Percentiles rank a stretch among this genome's conserved stretches.
These are phyloP conservation scores for Bacterosira constricta DNA, from an alignment of 108 stramenopile species.

Conservation along the genomic window DNA sequence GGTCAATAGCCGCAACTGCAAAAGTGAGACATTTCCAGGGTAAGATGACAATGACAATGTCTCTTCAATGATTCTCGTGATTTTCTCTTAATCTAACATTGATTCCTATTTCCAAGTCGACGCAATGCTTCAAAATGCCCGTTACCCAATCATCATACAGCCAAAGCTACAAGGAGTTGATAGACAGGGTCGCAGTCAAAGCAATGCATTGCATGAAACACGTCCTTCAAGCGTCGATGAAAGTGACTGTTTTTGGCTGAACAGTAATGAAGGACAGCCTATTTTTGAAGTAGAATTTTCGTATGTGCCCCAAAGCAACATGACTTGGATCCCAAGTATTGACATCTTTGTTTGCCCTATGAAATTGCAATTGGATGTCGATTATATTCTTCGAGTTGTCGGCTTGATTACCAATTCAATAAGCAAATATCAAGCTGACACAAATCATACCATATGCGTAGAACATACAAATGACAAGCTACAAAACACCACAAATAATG, in stretches of 20 bases:
- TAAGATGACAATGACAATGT: too few species aligned
- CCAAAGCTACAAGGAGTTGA: slow-evolving; percentile 44
- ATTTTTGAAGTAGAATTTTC: slow-evolving; percentile 36
- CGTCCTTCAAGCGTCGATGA: slow-evolving; percentile 10
- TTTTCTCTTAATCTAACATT: too few species aligned
- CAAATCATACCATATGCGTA: not conserved
- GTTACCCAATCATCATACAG: slow-evolving; percentile 51
- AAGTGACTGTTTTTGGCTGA: slow-evolving; percentile 38
- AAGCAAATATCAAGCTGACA: slow-evolving; percentile 18
- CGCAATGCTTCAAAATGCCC: slow-evolving; percentile 36
- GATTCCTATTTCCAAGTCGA: too few species aligned
- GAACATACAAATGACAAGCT: slow-evolving; percentile 23
- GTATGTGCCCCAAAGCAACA: slow-evolving; percentile 52
- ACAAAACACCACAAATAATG: slow-evolving; percentile 18
- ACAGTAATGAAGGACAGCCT: slow-evolving; percentile 37
- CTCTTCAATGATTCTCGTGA: too few species aligned
- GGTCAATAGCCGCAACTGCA: slow-evolving; percentile 28
- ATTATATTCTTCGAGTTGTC: slow-evolving; percentile 43
- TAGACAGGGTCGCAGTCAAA: not conserved
- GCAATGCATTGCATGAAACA: not conserved
- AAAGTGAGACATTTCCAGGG: slow-evolving; percentile 42
- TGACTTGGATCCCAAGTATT: slow-evolving; percentile 48
- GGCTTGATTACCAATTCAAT: slow-evolving; percentile 40
- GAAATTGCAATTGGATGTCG: slow-evolving; percentile 48
- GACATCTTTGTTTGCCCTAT: slow-evolving; percentile 35